A percentile compares a stretch with the other conserved stretches of the same genome.
phyloP scores from a whole-genome alignment of 148 eudicot genomes.

The Rhododendron griersonianum region DNA sequence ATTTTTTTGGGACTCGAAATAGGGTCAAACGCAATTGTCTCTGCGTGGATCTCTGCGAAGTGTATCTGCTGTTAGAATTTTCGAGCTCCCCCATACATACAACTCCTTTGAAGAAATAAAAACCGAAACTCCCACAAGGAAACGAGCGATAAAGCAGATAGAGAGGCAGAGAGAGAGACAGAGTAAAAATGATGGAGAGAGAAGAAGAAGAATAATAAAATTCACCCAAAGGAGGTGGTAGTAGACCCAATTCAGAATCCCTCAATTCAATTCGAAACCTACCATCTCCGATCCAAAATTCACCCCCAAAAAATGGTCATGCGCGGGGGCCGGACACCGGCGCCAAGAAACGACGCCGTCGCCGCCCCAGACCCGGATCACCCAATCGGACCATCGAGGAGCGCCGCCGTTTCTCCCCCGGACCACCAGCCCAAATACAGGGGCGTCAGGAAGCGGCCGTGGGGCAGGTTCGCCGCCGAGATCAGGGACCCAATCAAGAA shows the following conservation, averaged over 20 bases:
- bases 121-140: not conserved
- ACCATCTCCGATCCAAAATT: constrained; percentile 2
- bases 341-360: not conserved
- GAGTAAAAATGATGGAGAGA: not conserved
- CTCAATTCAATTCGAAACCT: not conserved
- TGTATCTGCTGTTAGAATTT: no score
- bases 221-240: not conserved
- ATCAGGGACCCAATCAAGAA: constrained; percentile 68
- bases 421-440: constrained; percentile 25
- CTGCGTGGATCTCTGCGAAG: no score
- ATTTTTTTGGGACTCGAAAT: no score
- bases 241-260: not conserved
- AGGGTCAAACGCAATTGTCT: no score
- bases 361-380: not conserved
- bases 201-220: not conserved
- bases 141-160: not conserved
- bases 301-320: not conserved
- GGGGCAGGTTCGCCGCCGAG: constrained; percentile 74
- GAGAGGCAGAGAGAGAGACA: not conserved
- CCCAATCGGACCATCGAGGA: constrained; percentile 19
- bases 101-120: not conserved
- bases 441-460: constrained; percentile 58
- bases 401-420: not conserved
- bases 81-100: not conserved
- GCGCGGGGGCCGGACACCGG: constrained; percentile 12